Evolutionary conservation across 805 yeast genomes (phyloP).

Genomic region (Zygosaccharomyces siamensis): DNA sequence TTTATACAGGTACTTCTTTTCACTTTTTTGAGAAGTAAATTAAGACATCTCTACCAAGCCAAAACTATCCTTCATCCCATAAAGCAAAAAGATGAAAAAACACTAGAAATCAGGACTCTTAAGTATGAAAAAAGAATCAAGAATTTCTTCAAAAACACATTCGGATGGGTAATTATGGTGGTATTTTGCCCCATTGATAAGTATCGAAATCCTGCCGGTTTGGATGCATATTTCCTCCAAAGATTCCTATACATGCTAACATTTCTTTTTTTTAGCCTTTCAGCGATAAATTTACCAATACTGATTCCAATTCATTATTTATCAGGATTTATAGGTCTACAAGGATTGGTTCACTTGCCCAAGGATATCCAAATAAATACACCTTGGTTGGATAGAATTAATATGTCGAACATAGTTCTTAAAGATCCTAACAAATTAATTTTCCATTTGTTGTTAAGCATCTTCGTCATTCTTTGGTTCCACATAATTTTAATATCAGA

Average conservation of each 20-base stretch:
- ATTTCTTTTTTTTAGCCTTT: conserved; percentile 47
- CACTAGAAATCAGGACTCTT: neutral
- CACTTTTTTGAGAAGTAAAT: conserved; percentile 35
- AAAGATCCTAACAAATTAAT: conserved; percentile 46
- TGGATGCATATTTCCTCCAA: conserved; percentile 72
- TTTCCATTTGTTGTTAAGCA: conserved; percentile 59
- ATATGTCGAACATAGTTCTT: conserved; percentile 65
- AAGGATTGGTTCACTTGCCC: neutral
- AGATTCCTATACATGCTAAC: conserved; percentile 53
- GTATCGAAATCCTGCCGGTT: conserved; percentile 44
- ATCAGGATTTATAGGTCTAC: conserved; percentile 26
- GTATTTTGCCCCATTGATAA: conserved; percentile 38
- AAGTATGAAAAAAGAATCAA: neutral
- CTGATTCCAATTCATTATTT: conserved; percentile 58
- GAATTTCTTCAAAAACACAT: conserved; percentile 25
- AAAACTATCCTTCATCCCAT: conserved; percentile 1
- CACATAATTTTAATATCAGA: conserved; percentile 56
- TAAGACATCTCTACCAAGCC: conserved; percentile 46
- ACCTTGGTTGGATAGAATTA: conserved; percentile 50
- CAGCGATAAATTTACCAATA: conserved; percentile 51
- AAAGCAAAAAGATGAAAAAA: neutral
- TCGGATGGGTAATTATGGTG: conserved; percentile 53
- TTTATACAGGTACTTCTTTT: conserved; percentile 46
- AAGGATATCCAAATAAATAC: conserved; percentile 5
- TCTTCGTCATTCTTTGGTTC: conserved; percentile 51